Conservation (phyloP, 2,329 filamentous ascomycete species). For the Aspergillus eucalypticola region DNA sequence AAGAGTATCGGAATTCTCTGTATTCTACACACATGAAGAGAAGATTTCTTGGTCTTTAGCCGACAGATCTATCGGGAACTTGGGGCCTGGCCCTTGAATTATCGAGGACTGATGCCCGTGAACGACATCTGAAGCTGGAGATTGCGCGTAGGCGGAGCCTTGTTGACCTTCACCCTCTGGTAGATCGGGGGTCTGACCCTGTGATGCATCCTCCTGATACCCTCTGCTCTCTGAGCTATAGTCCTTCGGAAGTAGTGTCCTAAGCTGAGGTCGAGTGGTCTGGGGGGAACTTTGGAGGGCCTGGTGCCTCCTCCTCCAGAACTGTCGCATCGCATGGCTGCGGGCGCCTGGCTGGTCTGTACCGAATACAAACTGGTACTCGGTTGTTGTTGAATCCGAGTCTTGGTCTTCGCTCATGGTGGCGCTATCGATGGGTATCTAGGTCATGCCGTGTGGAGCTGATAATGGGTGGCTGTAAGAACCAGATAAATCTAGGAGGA, state of each 20-base stretch:
- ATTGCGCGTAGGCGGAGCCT: not conserved
- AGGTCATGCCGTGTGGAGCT: not conserved
- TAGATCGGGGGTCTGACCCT: not conserved
- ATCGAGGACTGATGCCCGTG: not conserved
- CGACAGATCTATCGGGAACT: not conserved
- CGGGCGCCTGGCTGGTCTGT: not conserved
- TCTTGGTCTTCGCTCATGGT: not conserved
- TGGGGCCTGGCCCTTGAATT: not conserved
- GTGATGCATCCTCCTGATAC: not conserved
- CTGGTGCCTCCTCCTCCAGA: not conserved
- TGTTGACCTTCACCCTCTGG: not conserved
- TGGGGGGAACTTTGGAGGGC: not conserved
- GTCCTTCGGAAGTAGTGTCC: not conserved
- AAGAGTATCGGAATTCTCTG: too few species aligned
- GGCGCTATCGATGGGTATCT: not conserved
- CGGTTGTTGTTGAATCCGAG: not conserved
- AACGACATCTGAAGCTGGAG: not conserved
- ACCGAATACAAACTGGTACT: not conserved
- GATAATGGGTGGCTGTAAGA: not conserved
- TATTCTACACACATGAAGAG: not conserved
- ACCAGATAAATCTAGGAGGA: not conserved
- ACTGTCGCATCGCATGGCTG: not conserved
- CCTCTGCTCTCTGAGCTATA: not conserved
- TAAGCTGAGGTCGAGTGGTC: not conserved
- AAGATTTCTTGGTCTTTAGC: not conserved